Percentiles rank a stretch among this genome's conserved stretches.
phyloP scores from a whole-genome alignment of 805 yeast genomes.

The Candida wancherniae region DNA sequence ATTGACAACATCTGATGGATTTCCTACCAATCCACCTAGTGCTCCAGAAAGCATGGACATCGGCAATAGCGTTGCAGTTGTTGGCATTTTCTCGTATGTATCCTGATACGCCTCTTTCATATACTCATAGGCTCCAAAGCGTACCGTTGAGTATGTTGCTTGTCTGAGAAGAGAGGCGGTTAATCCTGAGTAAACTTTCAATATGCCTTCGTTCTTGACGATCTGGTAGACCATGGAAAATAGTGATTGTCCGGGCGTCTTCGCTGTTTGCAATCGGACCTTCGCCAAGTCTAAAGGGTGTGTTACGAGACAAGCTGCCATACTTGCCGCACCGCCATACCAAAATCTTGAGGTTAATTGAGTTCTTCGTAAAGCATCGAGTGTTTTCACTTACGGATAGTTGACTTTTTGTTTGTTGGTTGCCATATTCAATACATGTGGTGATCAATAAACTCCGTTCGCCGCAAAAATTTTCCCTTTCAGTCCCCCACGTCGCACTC shows the following conservation, averaged over 20 bases:
- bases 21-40: slow-evolving; percentile 79
- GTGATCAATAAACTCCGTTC: not conserved
- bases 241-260: slow-evolving; percentile 59
- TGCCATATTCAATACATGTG: slow-evolving; percentile 10
- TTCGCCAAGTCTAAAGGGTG: slow-evolving; percentile 87
- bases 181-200: slow-evolving; percentile 74
- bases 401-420: slow-evolving; percentile 14
- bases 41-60: slow-evolving; percentile 85
- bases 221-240: slow-evolving; percentile 58
- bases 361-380: slow-evolving; percentile 4
- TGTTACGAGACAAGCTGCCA: slow-evolving; percentile 60
- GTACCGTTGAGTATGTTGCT: slow-evolving; percentile 80
- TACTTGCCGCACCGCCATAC: slow-evolving; percentile 69
- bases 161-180: slow-evolving; percentile 81
- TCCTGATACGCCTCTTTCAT: slow-evolving; percentile 52
- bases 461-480: not conserved
- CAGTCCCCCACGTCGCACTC: too few relatives aligned
- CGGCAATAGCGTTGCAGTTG: slow-evolving; percentile 59
- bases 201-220: slow-evolving; percentile 56
- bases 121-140: slow-evolving; percentile 82
- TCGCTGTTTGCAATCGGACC: slow-evolving; percentile 79
- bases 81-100: slow-evolving; percentile 41
- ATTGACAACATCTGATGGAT: slow-evolving; percentile 83
- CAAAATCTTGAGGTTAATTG: slow-evolving; percentile 39
- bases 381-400: slow-evolving; percentile 16